Evolutionary conservation across 441 rosid species (phyloP), one percentile per base, ranked within the genome.

Genomic region (Omphalea diandra): DNA sequence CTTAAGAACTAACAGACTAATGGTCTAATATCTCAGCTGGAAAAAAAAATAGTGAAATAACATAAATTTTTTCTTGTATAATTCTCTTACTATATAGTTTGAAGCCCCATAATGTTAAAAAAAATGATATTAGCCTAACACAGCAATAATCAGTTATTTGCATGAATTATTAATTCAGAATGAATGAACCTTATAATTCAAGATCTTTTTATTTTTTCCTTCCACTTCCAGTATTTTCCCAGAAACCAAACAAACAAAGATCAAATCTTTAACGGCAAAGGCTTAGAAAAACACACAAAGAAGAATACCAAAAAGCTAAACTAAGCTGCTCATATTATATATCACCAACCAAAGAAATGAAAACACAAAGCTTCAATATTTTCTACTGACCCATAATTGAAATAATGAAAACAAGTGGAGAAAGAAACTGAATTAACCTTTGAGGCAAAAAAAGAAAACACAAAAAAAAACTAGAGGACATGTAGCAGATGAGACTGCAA

Each of bases 381-480:
- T n/a, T n/a, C 27, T 6, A 12, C 49, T 32, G 38, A 61, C 46
- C 27, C 65, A 12, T 24, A 52, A 52, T 27, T 27, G 24, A 49
- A 2, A 12, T 10, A 54, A 54, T 27, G 33, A 22, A 63, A 31
- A 1, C 8, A 36, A 59, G 24, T 10, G 12, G 33, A 14, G 36
- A 69, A 50, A 31, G 62, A 67, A 52, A 17, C 29, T 52, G 56
- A 57, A 79, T n/a, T n/a, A n/a, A n/a, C n/a, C 78, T 81, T 77
- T 64, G 44, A 44, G 56, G 67, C 62, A 15, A 61, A 50, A 33
- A 3, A 36, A 36, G 2, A 0, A 58, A 46, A 3, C 0, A 11
- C 18, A 4, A 38, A 14, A 0, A n/a, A 40, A 27, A 38, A 24
- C 60, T 69, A 77, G 78, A 69, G 44, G 44, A 57, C 67, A 54